Conservation (phyloP, 2,329 filamentous ascomycete genomes). For the Akanthomyces muscarius region DNA sequence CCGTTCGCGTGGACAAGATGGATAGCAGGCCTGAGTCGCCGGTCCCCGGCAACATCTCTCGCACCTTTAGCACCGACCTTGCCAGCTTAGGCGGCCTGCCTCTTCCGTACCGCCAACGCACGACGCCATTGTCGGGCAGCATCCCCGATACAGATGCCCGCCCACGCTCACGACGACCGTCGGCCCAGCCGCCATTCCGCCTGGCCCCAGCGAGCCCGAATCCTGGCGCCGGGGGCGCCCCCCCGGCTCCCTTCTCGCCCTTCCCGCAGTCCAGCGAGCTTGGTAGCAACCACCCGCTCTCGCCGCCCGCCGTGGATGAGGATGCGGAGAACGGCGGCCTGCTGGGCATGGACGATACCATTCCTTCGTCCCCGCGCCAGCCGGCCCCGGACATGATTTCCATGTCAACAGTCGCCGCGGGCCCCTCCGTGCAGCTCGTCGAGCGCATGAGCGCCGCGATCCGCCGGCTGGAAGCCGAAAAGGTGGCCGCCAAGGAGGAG, state of each 20-base stretch:
- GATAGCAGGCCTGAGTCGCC: constrained; percentile 53
- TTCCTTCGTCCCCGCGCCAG: constrained; percentile 37
- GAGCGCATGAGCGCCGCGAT: constrained; percentile 95
- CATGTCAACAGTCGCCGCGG: constrained; percentile 83
- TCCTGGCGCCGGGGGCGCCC: constrained; percentile 34
- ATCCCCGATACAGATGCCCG: constrained; percentile 36
- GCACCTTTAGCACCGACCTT: constrained; percentile 54
- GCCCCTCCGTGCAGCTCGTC: constrained; percentile 89
- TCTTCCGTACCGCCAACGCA: constrained; percentile 36
- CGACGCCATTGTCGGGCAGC: constrained; percentile 43
- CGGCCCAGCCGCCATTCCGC: constrained; percentile 39
- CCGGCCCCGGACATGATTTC: constrained; percentile 79
- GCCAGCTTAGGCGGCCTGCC: constrained; percentile 36
- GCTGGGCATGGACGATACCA: constrained; percentile 43
- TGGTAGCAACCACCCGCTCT: not conserved
- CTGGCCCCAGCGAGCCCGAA: constrained; percentile 33
- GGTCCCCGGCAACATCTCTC: constrained; percentile 41
- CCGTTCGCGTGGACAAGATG: constrained; percentile 37
- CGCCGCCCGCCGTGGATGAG: constrained; percentile 5
- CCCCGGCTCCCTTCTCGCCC: constrained; percentile 42
- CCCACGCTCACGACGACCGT: constrained; percentile 42
- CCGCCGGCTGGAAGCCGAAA: constrained; percentile 84
- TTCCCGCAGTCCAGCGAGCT: constrained; percentile 38
- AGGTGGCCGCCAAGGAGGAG: constrained; percentile 84
- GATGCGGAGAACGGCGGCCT: constrained; percentile 24